Evolutionary conservation across 78 protist species (phyloP).

Genomic region (Monosiga brevicollis): DNA sequence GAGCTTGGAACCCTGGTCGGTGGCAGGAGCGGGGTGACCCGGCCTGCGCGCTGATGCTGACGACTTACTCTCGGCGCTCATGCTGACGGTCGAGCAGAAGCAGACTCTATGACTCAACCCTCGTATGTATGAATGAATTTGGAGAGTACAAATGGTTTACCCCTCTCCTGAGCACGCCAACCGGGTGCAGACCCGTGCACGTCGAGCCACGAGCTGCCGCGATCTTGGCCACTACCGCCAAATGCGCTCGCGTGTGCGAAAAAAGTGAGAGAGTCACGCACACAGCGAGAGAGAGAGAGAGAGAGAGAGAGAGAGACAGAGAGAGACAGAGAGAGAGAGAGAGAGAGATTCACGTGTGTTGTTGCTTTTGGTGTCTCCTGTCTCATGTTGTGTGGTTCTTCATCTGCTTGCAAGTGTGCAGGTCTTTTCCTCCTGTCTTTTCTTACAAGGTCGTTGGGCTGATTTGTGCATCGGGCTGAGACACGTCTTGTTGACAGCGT

Average conservation of each 20-base stretch:
- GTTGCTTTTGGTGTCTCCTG: not conserved
- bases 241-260: not conserved
- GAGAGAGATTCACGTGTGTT: not conserved
- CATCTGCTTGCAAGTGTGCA: not conserved
- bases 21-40: too few species aligned
- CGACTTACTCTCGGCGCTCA: too few species aligned
- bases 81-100: not conserved
- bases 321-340: not conserved
- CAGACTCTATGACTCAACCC: not conserved
- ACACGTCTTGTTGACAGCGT: not conserved
- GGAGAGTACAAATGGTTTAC: not conserved
- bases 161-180: too few species aligned
- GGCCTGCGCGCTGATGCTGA: too few species aligned
- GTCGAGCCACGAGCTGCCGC: too few species aligned
- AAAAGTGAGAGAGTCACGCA: not conserved
- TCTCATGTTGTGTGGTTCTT: not conserved
- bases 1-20: too few species aligned
- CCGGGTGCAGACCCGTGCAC: too few species aligned
- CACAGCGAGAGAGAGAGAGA: not conserved
- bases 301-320: not conserved
- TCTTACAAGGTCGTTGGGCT: constrained; percentile 37
- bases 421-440: constrained; percentile 30
- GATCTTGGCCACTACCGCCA: too few species aligned
- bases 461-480: constrained; percentile 23
- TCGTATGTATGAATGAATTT: not conserved